These are phyloP conservation scores for Mycena venus DNA, from an alignment of 768 basidiomycete genomes.

Conservation along the genomic window DNA sequence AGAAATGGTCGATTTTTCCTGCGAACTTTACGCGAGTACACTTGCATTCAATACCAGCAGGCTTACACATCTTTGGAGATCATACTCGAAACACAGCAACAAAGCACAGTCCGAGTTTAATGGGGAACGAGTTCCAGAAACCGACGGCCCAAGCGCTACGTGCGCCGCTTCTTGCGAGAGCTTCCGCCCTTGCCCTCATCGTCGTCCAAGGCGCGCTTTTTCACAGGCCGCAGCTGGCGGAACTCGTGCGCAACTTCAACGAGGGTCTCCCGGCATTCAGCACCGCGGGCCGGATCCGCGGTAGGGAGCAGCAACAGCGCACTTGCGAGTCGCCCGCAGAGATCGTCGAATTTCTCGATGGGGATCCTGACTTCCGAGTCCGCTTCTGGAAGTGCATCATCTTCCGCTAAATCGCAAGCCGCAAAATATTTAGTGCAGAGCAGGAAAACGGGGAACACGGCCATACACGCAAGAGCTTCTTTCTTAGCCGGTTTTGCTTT, in stretches of 20 bases:
- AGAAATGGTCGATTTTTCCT: no score
- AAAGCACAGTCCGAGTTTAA: no score
- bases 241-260: conserved; percentile 9
- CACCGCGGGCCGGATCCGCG: neutral
- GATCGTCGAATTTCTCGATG: neutral
- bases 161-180: neutral
- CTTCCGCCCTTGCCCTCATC: neutral
- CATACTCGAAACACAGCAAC: no score
- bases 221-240: neutral
- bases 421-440: neutral
- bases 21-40: no score
- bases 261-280: conserved; percentile 5
- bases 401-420: neutral
- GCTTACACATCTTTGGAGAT: no score
- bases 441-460: neutral
- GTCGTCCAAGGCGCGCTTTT: neutral
- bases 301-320: conserved; percentile 11
- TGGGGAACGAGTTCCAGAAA: no score
- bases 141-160: no score
- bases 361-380: neutral
- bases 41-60: no score
- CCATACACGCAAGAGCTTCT: conserved; percentile 8
- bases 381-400: neutral
- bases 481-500: neutral
- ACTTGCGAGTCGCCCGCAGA: neutral